Evolutionary conservation across 257 asterid species (phyloP), one percentile per base, ranked within the genome.

Genomic region (Sherardia arvensis): DNA sequence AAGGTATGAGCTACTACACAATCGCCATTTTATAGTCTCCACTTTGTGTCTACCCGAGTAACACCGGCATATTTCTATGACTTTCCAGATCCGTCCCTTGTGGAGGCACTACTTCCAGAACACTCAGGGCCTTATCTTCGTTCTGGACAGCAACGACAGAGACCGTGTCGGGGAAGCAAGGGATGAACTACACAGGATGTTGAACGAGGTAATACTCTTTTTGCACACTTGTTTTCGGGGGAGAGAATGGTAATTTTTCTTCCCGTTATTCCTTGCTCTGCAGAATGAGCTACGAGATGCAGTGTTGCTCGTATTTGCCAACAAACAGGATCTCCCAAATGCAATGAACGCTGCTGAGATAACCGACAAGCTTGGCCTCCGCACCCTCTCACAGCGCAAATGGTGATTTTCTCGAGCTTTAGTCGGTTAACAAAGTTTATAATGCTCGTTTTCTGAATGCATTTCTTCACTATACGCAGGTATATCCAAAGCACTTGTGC

Each of bases 41-140:
- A 18, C 14, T 28, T 26, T 5, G 8, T 15, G 36, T 43, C 10
- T 56, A 23, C 7, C 7, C 15, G n/a, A 21, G 18, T 49, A 30
- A 45, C 38, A 38, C 22, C 36, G 26, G n/a, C 58, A 27, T 70
- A 4, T 14, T 28, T 1, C 30, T 29, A 21, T 48, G 55, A 71
- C 32, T n/a, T 73, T 71, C 62, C 79, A 90, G 97, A 90, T 90
- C 74, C 95, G 97, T 66, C 95, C 97, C 62, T 70, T 90, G 83
- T 89, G 97, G 97, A 87, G 97, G 85, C 95, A 87, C 80, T 89
- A 89, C 80, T 89, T 89, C 81, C 97, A 89, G 62, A 89, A 89
- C 85, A 86, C 95, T 22, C 97, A 90, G 69, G 95, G 97, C 53
- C 95, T 87, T 62, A 90, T 90, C 29, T 90, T 87, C 68, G 97